Conservation (phyloP, 225 moss, liverwort and hornwort species). For the Physcomitrium patens region DNA sequence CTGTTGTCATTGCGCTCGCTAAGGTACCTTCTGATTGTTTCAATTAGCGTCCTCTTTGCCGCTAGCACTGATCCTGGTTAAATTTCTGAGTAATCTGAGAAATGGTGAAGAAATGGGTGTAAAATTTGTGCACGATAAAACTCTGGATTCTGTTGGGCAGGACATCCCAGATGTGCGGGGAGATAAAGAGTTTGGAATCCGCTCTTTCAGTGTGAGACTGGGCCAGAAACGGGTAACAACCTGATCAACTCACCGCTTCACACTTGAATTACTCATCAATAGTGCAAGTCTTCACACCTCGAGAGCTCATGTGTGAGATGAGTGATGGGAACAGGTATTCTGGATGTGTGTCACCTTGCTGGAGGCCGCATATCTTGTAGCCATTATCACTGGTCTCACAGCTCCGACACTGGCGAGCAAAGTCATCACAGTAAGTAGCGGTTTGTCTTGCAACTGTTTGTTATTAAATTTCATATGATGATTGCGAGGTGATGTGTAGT, state of each 20-base stretch:
- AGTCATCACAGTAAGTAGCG: conserved; percentile 34
- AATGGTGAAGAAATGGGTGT: background rate
- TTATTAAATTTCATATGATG: background rate
- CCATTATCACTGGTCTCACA: conserved; percentile 63
- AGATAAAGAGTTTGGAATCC: conserved; percentile 74
- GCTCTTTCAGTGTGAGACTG: conserved; percentile 78
- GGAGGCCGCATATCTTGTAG: conserved; percentile 62
- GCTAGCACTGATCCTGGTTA: no score
- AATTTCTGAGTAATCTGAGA: background rate
- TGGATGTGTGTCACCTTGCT: conserved; percentile 78
- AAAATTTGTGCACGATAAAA: no score
- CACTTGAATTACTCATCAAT: no score
- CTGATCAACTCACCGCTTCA: background rate
- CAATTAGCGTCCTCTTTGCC: no score
- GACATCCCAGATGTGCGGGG: conserved; percentile 92
- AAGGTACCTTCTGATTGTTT: conserved; percentile 46
- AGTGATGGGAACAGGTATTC: conserved; percentile 54
- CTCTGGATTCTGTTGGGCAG: conserved; percentile 38
- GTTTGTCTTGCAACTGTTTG: background rate
- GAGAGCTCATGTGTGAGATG: background rate
- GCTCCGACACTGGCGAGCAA: conserved; percentile 46
- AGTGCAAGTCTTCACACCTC: no score
- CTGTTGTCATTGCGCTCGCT: conserved; percentile 84
- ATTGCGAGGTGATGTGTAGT: background rate
- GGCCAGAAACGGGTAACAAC: conserved; percentile 61